These are phyloP conservation scores for Thymus mandschuricus DNA, from an alignment of 257 asterid species.

Conservation along the genomic window DNA sequence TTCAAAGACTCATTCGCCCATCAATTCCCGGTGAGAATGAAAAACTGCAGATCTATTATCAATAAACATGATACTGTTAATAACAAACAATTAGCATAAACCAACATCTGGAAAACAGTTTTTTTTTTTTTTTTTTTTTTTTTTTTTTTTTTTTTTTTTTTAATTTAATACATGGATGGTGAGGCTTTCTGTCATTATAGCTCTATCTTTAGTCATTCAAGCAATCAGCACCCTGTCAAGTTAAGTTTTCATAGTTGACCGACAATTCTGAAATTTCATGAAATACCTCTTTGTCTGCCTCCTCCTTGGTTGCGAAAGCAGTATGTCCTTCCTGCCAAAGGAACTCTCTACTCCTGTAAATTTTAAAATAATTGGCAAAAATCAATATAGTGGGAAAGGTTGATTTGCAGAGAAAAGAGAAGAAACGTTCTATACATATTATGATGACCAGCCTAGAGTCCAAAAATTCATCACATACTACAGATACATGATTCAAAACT, in stretches of 20 bases:
- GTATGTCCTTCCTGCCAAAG: slow-evolving; percentile 14
- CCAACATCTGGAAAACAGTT: background rate
- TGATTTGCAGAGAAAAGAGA: background rate
- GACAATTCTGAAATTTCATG: background rate
- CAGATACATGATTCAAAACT: background rate
- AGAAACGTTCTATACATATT: background rate
- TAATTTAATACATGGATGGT: background rate
- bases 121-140: too few species aligned
- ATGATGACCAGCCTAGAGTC: background rate
- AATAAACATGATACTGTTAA: background rate
- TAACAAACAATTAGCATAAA: background rate
- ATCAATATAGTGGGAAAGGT: background rate
- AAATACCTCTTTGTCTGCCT: background rate
- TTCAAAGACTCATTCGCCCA: background rate
- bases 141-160: too few species aligned
- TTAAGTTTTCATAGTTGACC: background rate
- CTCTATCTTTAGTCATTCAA: background rate
- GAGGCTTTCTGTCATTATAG: background rate
- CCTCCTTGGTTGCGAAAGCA: slow-evolving; percentile 3
- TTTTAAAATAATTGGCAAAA: background rate
- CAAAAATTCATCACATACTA: background rate
- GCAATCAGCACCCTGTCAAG: too few species aligned
- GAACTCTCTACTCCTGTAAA: slow-evolving; percentile 13
- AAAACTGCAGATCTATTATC: background rate
- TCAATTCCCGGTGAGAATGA: background rate